Evolutionary conservation across 345 rosid genomes (phyloP).

Genomic region (Pugionium dolabratum): DNA sequence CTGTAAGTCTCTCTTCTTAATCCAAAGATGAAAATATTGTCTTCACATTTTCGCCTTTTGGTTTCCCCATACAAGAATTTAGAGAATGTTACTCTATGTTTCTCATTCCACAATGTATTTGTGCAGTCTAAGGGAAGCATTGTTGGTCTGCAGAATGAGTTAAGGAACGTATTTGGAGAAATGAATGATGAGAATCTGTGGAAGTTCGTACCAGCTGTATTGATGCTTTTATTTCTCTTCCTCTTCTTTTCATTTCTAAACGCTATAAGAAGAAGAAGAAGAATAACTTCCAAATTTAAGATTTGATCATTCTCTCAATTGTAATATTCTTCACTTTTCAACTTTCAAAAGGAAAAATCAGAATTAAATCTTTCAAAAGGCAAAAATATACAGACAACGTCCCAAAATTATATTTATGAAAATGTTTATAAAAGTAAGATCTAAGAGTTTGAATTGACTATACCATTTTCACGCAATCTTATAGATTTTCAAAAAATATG

Average conservation of each 20-base stretch:
- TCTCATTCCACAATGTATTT: neutral
- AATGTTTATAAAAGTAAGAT: too few relatives aligned
- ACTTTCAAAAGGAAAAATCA: constrained; percentile 24
- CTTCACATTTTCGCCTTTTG: neutral
- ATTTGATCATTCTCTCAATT: constrained; percentile 43
- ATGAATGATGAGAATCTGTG: constrained; percentile 41
- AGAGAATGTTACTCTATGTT: neutral
- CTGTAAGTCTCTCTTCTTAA: constrained; percentile 23
- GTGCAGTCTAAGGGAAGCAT: constrained; percentile 34
- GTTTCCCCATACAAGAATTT: neutral
- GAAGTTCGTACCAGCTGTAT: constrained; percentile 45
- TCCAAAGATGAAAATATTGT: neutral
- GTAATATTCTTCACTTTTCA: constrained; percentile 30
- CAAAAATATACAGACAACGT: neutral
- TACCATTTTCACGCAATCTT: too few relatives aligned
- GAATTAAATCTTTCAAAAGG: constrained; percentile 21
- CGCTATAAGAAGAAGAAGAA: constrained; percentile 58
- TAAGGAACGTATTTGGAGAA: constrained; percentile 43
- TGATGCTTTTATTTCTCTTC: constrained; percentile 44
- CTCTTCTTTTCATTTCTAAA: constrained; percentile 57
- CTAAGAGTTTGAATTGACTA: too few relatives aligned
- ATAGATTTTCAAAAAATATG: too few relatives aligned
- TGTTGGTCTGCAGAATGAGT: constrained; percentile 49
- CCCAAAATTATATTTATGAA: too few relatives aligned
- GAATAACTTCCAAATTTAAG: constrained; percentile 56